Conservation (phyloP, 305 asterid genomes). For the Fraxinus velutina region DNA sequence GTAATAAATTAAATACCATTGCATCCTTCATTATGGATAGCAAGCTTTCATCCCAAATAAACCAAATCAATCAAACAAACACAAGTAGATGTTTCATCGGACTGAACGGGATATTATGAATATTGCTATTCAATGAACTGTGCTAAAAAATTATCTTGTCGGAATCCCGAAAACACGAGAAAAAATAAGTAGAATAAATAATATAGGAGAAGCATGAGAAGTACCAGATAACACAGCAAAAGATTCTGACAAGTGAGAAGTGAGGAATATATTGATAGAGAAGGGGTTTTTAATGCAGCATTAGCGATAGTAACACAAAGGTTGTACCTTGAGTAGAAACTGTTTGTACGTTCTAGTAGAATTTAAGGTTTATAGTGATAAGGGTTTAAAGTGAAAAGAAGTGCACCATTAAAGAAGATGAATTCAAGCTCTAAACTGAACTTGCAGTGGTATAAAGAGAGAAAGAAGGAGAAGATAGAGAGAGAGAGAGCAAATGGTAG, state of each 20-base stretch:
- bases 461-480: slow-evolving; percentile 22
- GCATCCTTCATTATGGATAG: not conserved
- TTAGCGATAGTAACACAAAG: not conserved
- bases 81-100: not conserved
- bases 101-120: not conserved
- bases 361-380: slow-evolving; percentile 20
- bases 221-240: slow-evolving; percentile 26
- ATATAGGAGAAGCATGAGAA: not conserved
- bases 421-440: slow-evolving; percentile 18
- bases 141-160: not conserved
- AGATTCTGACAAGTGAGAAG: slow-evolving; percentile 23
- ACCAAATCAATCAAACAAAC: not conserved
- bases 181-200: not conserved
- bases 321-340: slow-evolving; percentile 28
- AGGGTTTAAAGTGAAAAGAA: slow-evolving; percentile 20
- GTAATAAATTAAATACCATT: not conserved
- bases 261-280: slow-evolving; percentile 18
- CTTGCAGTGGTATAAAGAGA: slow-evolving; percentile 11
- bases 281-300: slow-evolving; percentile 47
- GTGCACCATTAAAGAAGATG: slow-evolving; percentile 33
- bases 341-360: slow-evolving; percentile 20
- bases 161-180: not conserved
- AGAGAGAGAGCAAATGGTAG: slow-evolving; percentile 27
- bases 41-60: not conserved
- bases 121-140: not conserved